Conservation (phyloP, 2,329 filamentous ascomycete genomes). For the Apiospora kogelbergensis region DNA sequence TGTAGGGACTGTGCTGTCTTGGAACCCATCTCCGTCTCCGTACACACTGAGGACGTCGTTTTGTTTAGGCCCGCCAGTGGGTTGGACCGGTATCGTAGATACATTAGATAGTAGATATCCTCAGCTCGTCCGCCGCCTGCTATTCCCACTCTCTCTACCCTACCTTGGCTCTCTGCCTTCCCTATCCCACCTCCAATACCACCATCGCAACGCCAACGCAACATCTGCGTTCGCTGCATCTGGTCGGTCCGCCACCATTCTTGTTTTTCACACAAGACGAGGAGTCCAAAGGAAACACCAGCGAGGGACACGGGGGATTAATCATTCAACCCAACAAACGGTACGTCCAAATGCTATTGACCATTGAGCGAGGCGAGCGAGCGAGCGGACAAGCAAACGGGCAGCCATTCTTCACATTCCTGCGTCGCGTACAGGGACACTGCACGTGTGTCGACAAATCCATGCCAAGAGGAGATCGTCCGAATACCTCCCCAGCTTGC, state of each 20-base stretch:
- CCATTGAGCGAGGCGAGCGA: not conserved
- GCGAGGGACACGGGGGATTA: not conserved
- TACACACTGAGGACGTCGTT: not conserved
- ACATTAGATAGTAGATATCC: constrained; percentile 7
- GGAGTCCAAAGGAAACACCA: not conserved
- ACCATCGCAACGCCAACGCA: constrained; percentile 7
- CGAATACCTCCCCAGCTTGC: not conserved
- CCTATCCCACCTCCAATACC: constrained; percentile 2
- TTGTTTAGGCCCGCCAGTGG: constrained; percentile 3
- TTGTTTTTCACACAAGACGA: constrained; percentile 1
- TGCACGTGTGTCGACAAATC: not conserved
- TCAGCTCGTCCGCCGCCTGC: not conserved
- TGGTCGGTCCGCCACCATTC: not conserved
- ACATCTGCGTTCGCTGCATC: not conserved
- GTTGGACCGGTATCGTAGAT: constrained; percentile 1
- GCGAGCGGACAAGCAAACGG: not conserved
- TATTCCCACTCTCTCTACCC: constrained; percentile 1
- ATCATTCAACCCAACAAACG: not conserved
- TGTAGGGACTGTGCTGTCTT: constrained; percentile 1
- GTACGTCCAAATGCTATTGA: not conserved
- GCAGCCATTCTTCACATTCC: not conserved
- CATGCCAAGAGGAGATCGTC: constrained; percentile 1
- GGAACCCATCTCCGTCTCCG: not conserved
- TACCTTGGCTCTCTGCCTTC: constrained; percentile 1
- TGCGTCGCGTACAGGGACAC: not conserved